Percentiles rank a stretch among this genome's conserved stretches.
Conservation (phyloP, 768 basidiomycete genomes). For the Leccinum disarticulatum region DNA sequence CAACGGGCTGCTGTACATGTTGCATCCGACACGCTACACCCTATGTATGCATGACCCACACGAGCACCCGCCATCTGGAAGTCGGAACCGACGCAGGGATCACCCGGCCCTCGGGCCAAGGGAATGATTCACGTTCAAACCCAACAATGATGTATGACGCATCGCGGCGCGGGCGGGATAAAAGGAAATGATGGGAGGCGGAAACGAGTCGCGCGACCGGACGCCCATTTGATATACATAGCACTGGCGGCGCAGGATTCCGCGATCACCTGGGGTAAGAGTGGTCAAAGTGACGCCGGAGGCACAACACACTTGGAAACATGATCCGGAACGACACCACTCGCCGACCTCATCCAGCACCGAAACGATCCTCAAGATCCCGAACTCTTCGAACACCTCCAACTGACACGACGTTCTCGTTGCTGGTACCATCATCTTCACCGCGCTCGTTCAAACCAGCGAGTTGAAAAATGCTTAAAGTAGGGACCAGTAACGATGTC, state of each 20-base stretch:
- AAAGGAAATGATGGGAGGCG: not conserved
- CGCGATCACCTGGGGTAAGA: not conserved
- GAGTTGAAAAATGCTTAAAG: too few relatives aligned
- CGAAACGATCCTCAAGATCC: too few relatives aligned
- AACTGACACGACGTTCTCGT: too few relatives aligned
- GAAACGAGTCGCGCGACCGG: not conserved
- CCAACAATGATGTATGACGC: not conserved
- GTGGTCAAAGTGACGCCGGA: too few relatives aligned
- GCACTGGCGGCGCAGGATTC: not conserved
- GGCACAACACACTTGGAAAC: too few relatives aligned
- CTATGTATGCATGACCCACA: not conserved
- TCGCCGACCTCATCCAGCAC: too few relatives aligned
- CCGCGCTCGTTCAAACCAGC: too few relatives aligned
- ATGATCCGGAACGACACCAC: too few relatives aligned
- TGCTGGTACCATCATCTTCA: too few relatives aligned
- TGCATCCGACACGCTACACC: not conserved
- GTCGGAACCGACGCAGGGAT: not conserved
- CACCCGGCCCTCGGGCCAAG: not conserved
- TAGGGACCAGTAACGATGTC: too few relatives aligned
- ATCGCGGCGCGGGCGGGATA: not conserved
- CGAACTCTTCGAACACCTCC: too few relatives aligned
- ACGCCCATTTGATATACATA: not conserved
- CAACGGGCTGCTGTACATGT: not conserved
- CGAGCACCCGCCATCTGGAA: not conserved
- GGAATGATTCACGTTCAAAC: not conserved